Evolutionary conservation across 257 asterid species (phyloP), one percentile per base, ranked within the genome.

Genomic region (Plantago major): DNA sequence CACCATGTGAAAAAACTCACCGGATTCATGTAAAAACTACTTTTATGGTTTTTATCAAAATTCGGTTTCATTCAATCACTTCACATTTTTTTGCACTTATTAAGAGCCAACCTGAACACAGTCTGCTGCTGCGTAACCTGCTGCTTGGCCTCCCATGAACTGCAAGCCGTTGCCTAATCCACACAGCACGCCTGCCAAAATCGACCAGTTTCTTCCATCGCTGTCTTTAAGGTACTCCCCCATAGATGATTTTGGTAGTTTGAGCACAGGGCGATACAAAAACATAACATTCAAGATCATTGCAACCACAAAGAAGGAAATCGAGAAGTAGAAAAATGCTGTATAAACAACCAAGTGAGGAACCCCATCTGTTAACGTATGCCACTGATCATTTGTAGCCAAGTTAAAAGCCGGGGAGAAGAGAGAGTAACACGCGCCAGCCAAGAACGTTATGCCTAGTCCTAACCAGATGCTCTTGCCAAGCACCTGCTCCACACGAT

Each of bases 71-170:
- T 33, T 7, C 7, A 33, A 7, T 4, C 40, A 33, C 40, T 33
- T 33, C 7, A 33, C 40, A 33, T 22, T 1, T 22, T 22, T 22
- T 22, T 22, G 26, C 26, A 22, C 26, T 22, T 22, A 22, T 4
- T 33, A 33, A 7, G 6, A 4, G 8, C 50, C 16, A 3, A 78
- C 82, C 76, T 79, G 88, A 48, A 82, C 85, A 48, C 81, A 71
- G 40, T 79, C 85, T 0, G 85, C 88, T n/a, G 88, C 85, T 1
- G 83, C 83, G 56, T 82, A 82, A 15, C 85, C 83, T 12, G 83
- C 85, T 30, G 88, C 83, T 50, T 82, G 83, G 33, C 88, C 88
- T 14, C 88, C 88, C 73, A 78, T 75, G 68, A 79, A 82, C 66
- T 79, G 88, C 55, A 79, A 70, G 37, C 85, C 88, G 16, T 76